Evolutionary conservation across 2,329 filamentous ascomycete genomes (phyloP).

Genomic region (Ceratocystis eucalypticola): DNA sequence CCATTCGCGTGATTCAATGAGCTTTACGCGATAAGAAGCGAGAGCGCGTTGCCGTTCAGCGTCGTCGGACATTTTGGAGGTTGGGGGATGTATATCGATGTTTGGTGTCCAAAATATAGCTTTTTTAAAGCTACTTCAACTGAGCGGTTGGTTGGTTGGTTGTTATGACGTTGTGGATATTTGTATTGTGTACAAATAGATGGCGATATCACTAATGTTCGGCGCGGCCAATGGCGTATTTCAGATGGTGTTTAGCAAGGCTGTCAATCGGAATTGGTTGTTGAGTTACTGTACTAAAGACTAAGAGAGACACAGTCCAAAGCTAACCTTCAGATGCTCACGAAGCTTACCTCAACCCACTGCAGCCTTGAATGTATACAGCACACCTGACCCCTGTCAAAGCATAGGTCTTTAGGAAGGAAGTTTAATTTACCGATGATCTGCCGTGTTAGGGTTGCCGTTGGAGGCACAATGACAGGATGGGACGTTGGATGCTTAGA

Average conservation of each 20-base stretch:
- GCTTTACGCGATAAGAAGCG: constrained; percentile 63
- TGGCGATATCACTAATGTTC: background rate
- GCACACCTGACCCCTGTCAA: background rate
- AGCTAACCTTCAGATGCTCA: constrained; percentile 6
- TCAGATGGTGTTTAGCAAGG: background rate
- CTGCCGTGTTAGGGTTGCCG: constrained; percentile 1
- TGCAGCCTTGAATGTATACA: constrained; percentile 17
- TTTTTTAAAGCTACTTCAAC: background rate
- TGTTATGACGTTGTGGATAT: background rate
- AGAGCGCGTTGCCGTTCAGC: constrained; percentile 56
- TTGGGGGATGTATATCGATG: background rate
- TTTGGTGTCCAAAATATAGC: background rate
- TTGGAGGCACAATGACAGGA: background rate
- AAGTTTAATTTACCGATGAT: background rate
- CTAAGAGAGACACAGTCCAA: background rate
- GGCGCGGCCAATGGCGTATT: background rate
- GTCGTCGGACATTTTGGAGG: constrained; percentile 28
- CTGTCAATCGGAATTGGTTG: background rate
- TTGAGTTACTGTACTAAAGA: background rate
- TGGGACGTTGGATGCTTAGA: too few species aligned
- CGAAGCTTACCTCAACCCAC: constrained; percentile 19
- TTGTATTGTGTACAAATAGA: background rate
- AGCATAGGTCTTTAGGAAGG: background rate
- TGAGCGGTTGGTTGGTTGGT: background rate
- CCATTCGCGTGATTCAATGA: constrained; percentile 94